Evolutionary conservation across 2,329 filamentous ascomycete genomes (phyloP).

Genomic region (Ophiostoma novo-ulmi): DNA sequence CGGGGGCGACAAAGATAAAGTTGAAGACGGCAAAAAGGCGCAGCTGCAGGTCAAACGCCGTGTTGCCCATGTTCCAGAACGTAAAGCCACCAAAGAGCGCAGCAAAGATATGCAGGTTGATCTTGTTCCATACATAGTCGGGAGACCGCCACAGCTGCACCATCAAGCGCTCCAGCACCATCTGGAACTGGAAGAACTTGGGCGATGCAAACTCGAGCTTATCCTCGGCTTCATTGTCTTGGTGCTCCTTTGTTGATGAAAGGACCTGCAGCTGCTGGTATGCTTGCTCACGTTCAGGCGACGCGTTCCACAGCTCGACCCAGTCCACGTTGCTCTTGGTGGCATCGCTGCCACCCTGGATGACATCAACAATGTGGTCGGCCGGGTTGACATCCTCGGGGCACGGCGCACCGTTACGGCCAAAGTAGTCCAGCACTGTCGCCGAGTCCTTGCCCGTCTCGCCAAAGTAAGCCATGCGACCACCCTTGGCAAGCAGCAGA

Average conservation of each 20-base stretch:
- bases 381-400: constrained; percentile 69
- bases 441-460: constrained; percentile 63
- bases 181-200: constrained; percentile 60
- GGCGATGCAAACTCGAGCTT: constrained; percentile 74
- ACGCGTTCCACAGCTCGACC: constrained; percentile 57
- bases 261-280: constrained; percentile 55
- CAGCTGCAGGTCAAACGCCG: constrained; percentile 74
- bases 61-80: constrained; percentile 67
- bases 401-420: constrained; percentile 63
- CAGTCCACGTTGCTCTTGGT: constrained; percentile 53
- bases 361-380: constrained; percentile 69
- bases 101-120: constrained; percentile 57
- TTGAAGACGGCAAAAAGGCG: constrained; percentile 85
- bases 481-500: constrained; percentile 71
- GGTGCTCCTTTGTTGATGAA: constrained; percentile 37
- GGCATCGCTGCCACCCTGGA: constrained; percentile 60
- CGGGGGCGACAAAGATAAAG: constrained; percentile 73
- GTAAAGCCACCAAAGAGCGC: constrained; percentile 78
- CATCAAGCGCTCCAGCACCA: constrained; percentile 66
- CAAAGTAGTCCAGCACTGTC: constrained; percentile 68
- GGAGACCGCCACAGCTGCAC: constrained; percentile 84
- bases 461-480: constrained; percentile 75
- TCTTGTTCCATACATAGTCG: constrained; percentile 82
- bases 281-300: constrained; percentile 51
- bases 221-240: constrained; percentile 36